Conservation (phyloP, 108 stramenopile genomes). For the Tribonema minus region DNA sequence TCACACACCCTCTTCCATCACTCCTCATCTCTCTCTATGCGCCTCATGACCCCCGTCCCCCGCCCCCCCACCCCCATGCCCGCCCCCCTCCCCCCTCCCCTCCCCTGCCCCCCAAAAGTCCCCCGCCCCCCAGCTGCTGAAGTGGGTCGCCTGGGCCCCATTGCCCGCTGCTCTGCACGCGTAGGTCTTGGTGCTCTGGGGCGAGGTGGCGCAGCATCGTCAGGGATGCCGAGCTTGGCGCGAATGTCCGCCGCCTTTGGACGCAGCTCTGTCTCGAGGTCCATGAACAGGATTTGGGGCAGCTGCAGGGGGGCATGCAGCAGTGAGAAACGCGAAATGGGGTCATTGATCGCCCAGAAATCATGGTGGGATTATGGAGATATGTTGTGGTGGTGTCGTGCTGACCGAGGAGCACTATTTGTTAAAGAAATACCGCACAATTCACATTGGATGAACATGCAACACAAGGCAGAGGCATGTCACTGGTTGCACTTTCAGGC, state of each 20-base stretch:
- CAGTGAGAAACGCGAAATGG: background rate
- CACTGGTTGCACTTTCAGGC: too few species aligned
- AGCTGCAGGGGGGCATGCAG: slow-evolving; percentile 6
- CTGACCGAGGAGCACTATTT: background rate
- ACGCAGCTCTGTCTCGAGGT: slow-evolving; percentile 22
- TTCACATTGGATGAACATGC: background rate
- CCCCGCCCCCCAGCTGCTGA: too few species aligned
- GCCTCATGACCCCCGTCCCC: too few species aligned
- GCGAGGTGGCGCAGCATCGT: background rate
- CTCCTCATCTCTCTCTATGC: too few species aligned
- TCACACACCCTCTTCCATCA: too few species aligned
- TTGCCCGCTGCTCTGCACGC: background rate
- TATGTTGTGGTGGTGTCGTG: background rate
- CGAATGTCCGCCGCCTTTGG: slow-evolving; percentile 8
- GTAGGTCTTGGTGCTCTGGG: background rate
- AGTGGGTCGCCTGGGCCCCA: background rate
- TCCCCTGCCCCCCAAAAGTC: too few species aligned
- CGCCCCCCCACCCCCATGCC: too few species aligned
- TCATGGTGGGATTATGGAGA: background rate
- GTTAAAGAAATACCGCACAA: background rate
- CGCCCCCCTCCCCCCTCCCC: too few species aligned
- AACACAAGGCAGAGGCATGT: background rate
- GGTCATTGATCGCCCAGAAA: background rate
- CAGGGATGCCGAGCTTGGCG: background rate
- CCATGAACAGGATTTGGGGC: slow-evolving; percentile 24